Evolutionary conservation across 495 filamentous ascomycete species (phyloP).

Genomic region (Penicillium antarcticum): DNA sequence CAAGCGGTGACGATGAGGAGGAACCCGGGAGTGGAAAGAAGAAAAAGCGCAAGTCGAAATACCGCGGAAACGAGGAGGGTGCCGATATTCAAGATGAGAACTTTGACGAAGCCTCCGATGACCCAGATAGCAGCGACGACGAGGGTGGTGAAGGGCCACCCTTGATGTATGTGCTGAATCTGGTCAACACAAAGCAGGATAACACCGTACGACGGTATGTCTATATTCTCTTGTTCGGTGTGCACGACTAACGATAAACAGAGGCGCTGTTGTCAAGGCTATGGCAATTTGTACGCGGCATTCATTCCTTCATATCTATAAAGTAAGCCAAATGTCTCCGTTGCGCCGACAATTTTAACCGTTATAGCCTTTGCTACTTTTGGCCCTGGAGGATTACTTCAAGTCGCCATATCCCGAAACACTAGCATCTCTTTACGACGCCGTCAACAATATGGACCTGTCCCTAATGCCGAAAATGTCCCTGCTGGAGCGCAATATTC

Average conservation of each 20-base stretch:
- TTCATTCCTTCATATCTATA: conserved; percentile 99
- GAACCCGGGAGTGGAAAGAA: conserved; percentile 50
- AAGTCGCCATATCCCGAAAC: conserved; percentile 87
- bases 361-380: conserved; percentile 75
- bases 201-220: conserved; percentile 75
- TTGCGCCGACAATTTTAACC: conserved; percentile 14
- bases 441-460: conserved; percentile 95
- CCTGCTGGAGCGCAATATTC: conserved; percentile 76
- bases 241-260: conserved; percentile 18
- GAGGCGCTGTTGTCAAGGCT: conserved; percentile 93
- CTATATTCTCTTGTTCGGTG: neutral
- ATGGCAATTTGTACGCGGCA: conserved; percentile 99
- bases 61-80: conserved; percentile 50
- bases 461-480: conserved; percentile 88
- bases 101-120: conserved; percentile 42
- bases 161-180: conserved; percentile 95
- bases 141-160: conserved; percentile 73
- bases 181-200: conserved; percentile 97
- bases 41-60: conserved; percentile 44
- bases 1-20: conserved; percentile 75
- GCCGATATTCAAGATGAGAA: conserved; percentile 45
- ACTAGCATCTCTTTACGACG: conserved; percentile 81
- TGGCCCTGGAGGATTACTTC: conserved; percentile 98
- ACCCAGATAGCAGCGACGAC: conserved; percentile 53
- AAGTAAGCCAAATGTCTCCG: conserved; percentile 49